A percentile compares a stretch with the other conserved stretches of the same genome.
Evolutionary conservation across 2,329 filamentous ascomycete genomes (phyloP).

Genomic region (Paraphoma chrysanthemicola): DNA sequence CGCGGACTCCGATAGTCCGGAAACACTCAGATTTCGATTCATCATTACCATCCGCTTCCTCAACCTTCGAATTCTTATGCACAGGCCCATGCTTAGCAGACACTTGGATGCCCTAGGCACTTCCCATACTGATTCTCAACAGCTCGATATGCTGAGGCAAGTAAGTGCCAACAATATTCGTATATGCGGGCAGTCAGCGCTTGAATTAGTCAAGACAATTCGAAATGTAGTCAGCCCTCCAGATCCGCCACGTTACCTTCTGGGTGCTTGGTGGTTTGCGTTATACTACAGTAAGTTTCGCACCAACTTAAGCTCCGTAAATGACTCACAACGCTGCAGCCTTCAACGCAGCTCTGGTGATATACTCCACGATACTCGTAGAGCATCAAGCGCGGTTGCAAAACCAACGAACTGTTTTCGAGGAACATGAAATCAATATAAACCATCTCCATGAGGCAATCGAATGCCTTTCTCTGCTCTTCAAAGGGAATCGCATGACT

Average conservation of each 20-base stretch:
- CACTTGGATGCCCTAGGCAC: slow-evolving; percentile 38
- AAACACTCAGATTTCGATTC: slow-evolving; percentile 45
- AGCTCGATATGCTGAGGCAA: slow-evolving; percentile 35
- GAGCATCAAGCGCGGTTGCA: slow-evolving; percentile 11
- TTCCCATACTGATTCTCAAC: slow-evolving; percentile 13
- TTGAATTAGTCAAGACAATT: slow-evolving; percentile 45
- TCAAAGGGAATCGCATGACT: slow-evolving; percentile 15
- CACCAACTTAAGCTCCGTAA: not conserved
- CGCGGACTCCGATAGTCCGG: not conserved
- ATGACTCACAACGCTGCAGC: slow-evolving; percentile 7
- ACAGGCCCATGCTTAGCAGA: slow-evolving; percentile 50
- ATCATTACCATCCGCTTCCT: slow-evolving; percentile 54
- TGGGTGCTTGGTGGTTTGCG: slow-evolving; percentile 53
- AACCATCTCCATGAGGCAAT: slow-evolving; percentile 11
- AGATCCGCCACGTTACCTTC: slow-evolving; percentile 23
- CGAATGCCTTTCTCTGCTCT: slow-evolving; percentile 14
- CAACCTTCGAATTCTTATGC: slow-evolving; percentile 52
- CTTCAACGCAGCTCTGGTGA: slow-evolving; percentile 38
- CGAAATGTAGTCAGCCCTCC: slow-evolving; percentile 27
- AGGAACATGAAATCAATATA: slow-evolving; percentile 9
- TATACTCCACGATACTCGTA: slow-evolving; percentile 38
- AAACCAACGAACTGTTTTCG: slow-evolving; percentile 6
- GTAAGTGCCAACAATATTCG: slow-evolving; percentile 43
- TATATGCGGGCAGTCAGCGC: slow-evolving; percentile 44
- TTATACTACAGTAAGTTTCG: slow-evolving; percentile 46